Percentiles rank a stretch among this genome's conserved stretches.
phyloP scores from a whole-genome alignment of 176 grass and related monocot genomes.

The Bonia amplexicaulis region DNA sequence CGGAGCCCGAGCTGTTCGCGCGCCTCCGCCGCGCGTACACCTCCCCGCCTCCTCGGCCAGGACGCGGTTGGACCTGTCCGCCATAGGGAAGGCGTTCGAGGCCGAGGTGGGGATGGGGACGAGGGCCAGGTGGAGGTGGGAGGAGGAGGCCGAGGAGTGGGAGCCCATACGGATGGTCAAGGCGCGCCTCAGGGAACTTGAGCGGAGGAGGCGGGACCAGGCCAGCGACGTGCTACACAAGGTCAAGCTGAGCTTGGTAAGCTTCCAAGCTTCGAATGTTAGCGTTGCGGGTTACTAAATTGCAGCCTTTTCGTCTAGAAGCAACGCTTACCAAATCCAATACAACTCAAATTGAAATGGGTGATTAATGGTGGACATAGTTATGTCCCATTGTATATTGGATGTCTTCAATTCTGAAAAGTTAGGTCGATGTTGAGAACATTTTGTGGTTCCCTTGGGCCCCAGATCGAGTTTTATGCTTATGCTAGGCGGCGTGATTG shows the following conservation, averaged over 20 bases:
- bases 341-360: neutral
- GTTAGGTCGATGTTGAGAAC: neutral
- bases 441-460: neutral
- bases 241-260: conserved; percentile 78
- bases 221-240: conserved; percentile 73
- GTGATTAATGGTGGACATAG: neutral
- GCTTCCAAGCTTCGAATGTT: neutral
- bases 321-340: neutral
- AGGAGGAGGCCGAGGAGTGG: conserved; percentile 62
- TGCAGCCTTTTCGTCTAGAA: neutral
- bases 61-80: conserved; percentile 67
- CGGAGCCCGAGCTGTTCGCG: conserved; percentile 73
- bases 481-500: neutral
- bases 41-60: conserved; percentile 32
- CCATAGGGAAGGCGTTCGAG: conserved; percentile 68
- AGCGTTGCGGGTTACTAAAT: neutral
- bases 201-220: conserved; percentile 54
- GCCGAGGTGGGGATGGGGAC: conserved; percentile 40
- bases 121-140: neutral
- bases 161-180: conserved; percentile 72
- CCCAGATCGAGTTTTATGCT: neutral
- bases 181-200: conserved; percentile 62
- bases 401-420: neutral
- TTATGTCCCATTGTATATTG: neutral
- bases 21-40: conserved; percentile 47